These are phyloP conservation scores for Turnera subulata DNA, from an alignment of 345 rosid genomes.

Conservation along the genomic window DNA sequence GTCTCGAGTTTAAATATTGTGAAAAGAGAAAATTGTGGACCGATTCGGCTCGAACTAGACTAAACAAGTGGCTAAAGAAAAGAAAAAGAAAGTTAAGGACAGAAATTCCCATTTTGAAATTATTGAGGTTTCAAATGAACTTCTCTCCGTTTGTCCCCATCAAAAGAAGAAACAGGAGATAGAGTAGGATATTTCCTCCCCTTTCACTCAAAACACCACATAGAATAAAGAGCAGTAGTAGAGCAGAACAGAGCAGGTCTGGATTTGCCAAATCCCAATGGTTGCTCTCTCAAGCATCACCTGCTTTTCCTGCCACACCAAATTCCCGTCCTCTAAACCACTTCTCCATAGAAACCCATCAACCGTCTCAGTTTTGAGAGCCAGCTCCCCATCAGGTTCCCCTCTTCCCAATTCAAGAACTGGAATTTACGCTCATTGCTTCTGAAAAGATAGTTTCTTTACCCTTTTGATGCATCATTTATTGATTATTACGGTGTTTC, in stretches of 20 bases:
- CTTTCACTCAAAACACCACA: too few species aligned
- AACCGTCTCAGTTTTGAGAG: slow-evolving; percentile 33
- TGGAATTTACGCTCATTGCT: background rate
- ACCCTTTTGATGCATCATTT: background rate
- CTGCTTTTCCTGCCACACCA: slow-evolving; percentile 34
- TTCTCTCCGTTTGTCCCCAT: too few species aligned
- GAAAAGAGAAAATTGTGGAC: too few species aligned
- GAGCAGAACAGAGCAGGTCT: too few species aligned
- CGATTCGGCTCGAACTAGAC: too few species aligned
- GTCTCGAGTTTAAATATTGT: too few species aligned
- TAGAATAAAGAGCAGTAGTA: too few species aligned
- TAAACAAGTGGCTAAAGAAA: too few species aligned
- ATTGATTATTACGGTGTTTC: background rate
- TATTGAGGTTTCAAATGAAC: too few species aligned
- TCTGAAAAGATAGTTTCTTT: background rate
- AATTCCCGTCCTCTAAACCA: slow-evolving; percentile 25
- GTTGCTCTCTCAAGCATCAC: slow-evolving; percentile 48
- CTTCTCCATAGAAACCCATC: slow-evolving; percentile 17
- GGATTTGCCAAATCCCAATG: slow-evolving; percentile 26
- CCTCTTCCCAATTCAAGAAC: background rate
- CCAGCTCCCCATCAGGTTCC: slow-evolving; percentile 53
- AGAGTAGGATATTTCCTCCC: too few species aligned
- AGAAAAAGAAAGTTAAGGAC: too few species aligned
- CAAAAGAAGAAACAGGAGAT: too few species aligned
- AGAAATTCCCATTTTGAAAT: background rate